Evolutionary conservation across 257 asterid species (phyloP), one percentile per base, ranked within the genome.

Genomic region (Solanum boliviense): DNA sequence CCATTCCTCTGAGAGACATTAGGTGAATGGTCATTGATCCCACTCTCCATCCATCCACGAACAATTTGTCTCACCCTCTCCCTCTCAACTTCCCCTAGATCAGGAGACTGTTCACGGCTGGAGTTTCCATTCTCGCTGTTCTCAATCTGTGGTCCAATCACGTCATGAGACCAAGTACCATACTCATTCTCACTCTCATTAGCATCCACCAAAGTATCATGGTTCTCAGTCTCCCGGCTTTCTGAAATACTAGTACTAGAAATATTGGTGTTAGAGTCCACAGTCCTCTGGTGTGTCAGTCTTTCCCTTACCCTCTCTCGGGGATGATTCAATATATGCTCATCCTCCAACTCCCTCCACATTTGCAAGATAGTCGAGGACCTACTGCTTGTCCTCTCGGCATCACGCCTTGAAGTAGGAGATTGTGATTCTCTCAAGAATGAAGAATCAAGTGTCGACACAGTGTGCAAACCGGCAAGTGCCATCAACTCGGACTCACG

Each of bases 31-130:
- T 93, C 97, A 83, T 90, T 88, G 70, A 94, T 91, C 87, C 97
- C 98, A 91, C 94, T 97, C 92, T 94, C 99, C 98, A 95, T 93
- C 99, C 98, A 95, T 79, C 98, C 98, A 88, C 98, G 97, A 84
- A 92, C 99, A 91, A 95, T 94, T 78, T 95, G 98, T 92, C 99
- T 92, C 86, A 97, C 99, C 87, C 98, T 91, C 88, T 96, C 98
- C 91, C 98, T 92, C 89, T 95, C 98, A 88, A 91, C 95, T 21
- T 95, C 98, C 78, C 98, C 98, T 65, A 94, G 91, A 86, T 94
- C 98, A 65, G 95, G 98, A 90, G 98, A 95, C 81, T 94, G 99
- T 93, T 96, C 99, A 11, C 94, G 98, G 78, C 98, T 96, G 86
- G 96, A 94, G 90, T 71, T 91, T 20, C 91, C 94, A 75, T 67